Percentiles rank a stretch among this genome's conserved stretches.
These are phyloP conservation scores for Solanum corneliomulleri DNA, from an alignment of 257 asterid genomes.

Conservation along the genomic window DNA sequence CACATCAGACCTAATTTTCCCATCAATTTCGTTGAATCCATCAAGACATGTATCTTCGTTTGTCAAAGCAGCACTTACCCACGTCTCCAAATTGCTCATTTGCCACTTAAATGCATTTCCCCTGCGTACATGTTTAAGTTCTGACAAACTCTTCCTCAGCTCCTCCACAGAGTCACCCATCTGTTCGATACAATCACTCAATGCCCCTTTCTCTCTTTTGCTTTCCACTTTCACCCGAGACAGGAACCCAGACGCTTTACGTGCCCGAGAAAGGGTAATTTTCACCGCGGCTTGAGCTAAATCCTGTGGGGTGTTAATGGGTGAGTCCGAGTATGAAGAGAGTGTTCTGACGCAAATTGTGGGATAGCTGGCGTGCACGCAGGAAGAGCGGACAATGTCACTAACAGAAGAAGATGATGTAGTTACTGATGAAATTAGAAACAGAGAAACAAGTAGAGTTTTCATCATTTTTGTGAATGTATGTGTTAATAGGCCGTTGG, in stretches of 20 bases:
- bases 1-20: constrained; percentile 47
- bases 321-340: constrained; percentile 47
- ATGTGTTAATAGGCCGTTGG: neutral
- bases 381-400: constrained; percentile 50
- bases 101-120: constrained; percentile 68
- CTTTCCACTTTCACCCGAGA: constrained; percentile 21
- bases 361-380: constrained; percentile 91
- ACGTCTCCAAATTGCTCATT: constrained; percentile 87
- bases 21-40: constrained; percentile 64
- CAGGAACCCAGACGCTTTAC: constrained; percentile 27
- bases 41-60: constrained; percentile 85
- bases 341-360: constrained; percentile 70
- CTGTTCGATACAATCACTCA: constrained; percentile 62
- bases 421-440: neutral
- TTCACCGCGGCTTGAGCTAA: constrained; percentile 63
- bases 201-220: constrained; percentile 43
- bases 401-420: constrained; percentile 3
- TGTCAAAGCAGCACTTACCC: constrained; percentile 93
- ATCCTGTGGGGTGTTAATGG: constrained; percentile 50
- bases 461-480: neutral
- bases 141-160: constrained; percentile 49
- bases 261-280: constrained; percentile 54
- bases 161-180: constrained; percentile 62
- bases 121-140: constrained; percentile 42
- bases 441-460: constrained; percentile 3